phyloP scores from a whole-genome alignment of 345 rosid genomes.

The Euphorbia lathyris region DNA sequence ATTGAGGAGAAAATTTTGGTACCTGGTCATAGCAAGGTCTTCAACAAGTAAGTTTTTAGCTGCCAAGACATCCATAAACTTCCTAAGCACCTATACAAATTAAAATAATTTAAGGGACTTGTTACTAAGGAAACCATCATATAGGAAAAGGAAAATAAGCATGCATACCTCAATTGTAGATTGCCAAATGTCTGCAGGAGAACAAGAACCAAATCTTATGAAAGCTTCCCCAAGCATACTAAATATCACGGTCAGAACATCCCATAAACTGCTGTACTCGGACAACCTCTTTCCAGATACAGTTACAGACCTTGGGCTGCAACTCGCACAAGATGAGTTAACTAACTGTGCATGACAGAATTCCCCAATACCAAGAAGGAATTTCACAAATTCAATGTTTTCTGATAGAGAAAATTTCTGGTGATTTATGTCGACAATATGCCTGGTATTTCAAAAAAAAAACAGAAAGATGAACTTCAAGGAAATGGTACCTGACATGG shows the following conservation, averaged over 20 bases:
- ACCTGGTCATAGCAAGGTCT: slow-evolving; percentile 69
- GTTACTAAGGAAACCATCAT: slow-evolving; percentile 8
- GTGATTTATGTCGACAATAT: slow-evolving; percentile 37
- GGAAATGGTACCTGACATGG: not conserved
- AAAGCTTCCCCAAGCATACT: slow-evolving; percentile 66
- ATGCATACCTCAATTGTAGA: slow-evolving; percentile 57
- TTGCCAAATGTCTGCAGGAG: slow-evolving; percentile 56
- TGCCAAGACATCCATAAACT: slow-evolving; percentile 73
- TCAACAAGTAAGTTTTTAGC: slow-evolving; percentile 56
- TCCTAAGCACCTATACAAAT: slow-evolving; percentile 59
- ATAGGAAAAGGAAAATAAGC: not conserved
- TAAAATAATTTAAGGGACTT: slow-evolving; percentile 11
- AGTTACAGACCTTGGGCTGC: slow-evolving; percentile 33
- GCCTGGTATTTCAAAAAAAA: slow-evolving; percentile 33
- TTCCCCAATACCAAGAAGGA: slow-evolving; percentile 52
- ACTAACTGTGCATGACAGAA: slow-evolving; percentile 41
- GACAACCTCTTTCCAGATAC: slow-evolving; percentile 40
- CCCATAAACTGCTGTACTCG: slow-evolving; percentile 51
- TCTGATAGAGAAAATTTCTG: slow-evolving; percentile 42
- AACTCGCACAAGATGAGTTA: slow-evolving; percentile 30
- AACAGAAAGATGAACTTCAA: not conserved
- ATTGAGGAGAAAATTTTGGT: not conserved
- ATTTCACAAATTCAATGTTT: slow-evolving; percentile 51
- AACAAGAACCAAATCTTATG: slow-evolving; percentile 48
- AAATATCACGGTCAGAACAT: slow-evolving; percentile 50